Evolutionary conservation across 2,329 filamentous ascomycete species (phyloP).

Genomic region (Cryphonectria japonica): DNA sequence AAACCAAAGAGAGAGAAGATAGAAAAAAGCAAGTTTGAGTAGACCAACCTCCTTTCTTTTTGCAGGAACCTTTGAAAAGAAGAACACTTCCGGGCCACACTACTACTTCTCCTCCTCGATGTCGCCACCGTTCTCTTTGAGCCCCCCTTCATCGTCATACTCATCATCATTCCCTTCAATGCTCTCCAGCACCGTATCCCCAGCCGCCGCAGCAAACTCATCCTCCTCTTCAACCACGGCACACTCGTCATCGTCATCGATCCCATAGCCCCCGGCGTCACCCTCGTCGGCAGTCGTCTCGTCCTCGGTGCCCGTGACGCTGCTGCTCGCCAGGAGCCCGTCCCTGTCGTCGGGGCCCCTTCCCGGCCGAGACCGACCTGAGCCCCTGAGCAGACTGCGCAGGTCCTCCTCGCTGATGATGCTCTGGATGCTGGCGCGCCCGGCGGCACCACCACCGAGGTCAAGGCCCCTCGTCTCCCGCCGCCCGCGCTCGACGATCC

Average conservation of each 20-base stretch:
- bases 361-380: background rate
- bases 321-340: conserved; percentile 16
- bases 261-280: conserved; percentile 10
- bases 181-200: conserved; percentile 12
- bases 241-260: conserved; percentile 15
- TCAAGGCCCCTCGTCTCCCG: conserved; percentile 54
- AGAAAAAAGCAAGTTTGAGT: no score
- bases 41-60: background rate
- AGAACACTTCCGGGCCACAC: background rate
- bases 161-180: conserved; percentile 4
- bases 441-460: conserved; percentile 12
- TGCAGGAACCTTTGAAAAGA: no score
- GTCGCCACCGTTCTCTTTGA: background rate
- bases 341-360: background rate
- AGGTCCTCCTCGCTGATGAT: conserved; percentile 66
- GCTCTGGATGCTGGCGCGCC: conserved; percentile 58
- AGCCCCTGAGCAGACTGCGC: conserved; percentile 39
- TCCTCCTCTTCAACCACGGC: conserved; percentile 25
- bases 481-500: conserved; percentile 63
- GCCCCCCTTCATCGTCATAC: background rate
- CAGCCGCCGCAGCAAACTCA: background rate
- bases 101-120: conserved; percentile 1
- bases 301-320: conserved; percentile 27
- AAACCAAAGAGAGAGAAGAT: background rate
- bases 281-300: conserved; percentile 29